A percentile compares a stretch with the other conserved stretches of the same genome.
phyloP scores from a whole-genome alignment of 768 basidiomycete genomes.

The Lactarius akahatsu region DNA sequence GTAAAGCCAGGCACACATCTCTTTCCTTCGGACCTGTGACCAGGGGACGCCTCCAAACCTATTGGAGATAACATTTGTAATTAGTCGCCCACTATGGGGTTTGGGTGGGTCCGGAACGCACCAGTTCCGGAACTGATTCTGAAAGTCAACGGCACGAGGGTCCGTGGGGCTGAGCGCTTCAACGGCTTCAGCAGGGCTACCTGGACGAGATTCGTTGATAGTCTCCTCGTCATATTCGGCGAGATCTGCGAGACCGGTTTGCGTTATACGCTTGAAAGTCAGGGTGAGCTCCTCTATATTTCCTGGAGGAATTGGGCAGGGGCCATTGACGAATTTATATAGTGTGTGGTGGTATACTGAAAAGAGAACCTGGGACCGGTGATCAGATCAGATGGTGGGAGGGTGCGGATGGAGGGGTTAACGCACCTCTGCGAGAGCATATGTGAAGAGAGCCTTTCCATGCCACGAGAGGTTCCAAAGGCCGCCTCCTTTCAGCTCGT shows the following conservation, averaged over 20 bases:
- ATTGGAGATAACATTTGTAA: slow-evolving; percentile 16
- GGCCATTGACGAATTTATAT: slow-evolving; percentile 46
- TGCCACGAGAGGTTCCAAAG: slow-evolving; percentile 45
- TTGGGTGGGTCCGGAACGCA: slow-evolving; percentile 27
- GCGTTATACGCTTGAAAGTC: slow-evolving; percentile 61
- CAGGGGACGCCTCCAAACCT: slow-evolving; percentile 80
- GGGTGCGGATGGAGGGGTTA: slow-evolving; percentile 1
- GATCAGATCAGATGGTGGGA: slow-evolving; percentile 8
- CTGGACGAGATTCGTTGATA: slow-evolving; percentile 48
- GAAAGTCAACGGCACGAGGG: slow-evolving; percentile 71
- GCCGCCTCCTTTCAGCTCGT: slow-evolving; percentile 45
- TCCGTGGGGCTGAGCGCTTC: slow-evolving; percentile 59
- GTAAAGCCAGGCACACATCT: slow-evolving; percentile 74
- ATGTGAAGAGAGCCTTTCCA: slow-evolving; percentile 42
- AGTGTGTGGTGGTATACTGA: slow-evolving; percentile 63
- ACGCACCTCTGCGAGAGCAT: slow-evolving; percentile 59
- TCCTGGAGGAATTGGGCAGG: slow-evolving; percentile 45
- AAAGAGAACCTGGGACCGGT: slow-evolving; percentile 55
- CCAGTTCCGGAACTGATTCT: slow-evolving; percentile 62
- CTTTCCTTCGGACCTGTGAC: slow-evolving; percentile 61
- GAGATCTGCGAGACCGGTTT: slow-evolving; percentile 59
- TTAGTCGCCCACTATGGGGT: background rate
- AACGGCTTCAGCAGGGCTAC: slow-evolving; percentile 61
- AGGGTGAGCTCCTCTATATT: slow-evolving; percentile 56
- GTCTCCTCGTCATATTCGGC: slow-evolving; percentile 57